These are phyloP conservation scores for Phialophora chinensis DNA, from an alignment of 2,329 filamentous ascomycete species.

Conservation along the genomic window DNA sequence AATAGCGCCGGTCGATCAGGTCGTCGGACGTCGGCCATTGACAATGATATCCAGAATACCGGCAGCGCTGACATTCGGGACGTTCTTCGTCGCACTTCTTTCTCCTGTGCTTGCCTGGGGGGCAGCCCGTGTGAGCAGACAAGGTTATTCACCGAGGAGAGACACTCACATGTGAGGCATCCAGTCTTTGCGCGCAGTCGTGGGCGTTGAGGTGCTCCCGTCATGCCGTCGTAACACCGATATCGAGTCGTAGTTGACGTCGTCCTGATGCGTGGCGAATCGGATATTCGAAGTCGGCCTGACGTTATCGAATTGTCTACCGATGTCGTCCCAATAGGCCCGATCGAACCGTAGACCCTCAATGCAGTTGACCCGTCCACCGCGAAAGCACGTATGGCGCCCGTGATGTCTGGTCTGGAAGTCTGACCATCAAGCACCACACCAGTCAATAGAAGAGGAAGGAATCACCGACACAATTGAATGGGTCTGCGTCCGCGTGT, in stretches of 20 bases:
- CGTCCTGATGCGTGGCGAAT: not conserved
- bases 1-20: slow-evolving; percentile 27
- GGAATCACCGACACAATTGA: too few species aligned
- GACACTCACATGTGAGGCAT: slow-evolving; percentile 29
- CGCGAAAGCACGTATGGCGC: too few species aligned
- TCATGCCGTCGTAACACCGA: not conserved
- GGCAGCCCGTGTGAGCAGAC: not conserved
- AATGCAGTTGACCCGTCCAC: too few species aligned
- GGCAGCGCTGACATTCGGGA: slow-evolving; percentile 25
- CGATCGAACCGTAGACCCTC: not conserved
- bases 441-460: too few species aligned
- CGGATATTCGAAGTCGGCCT: not conserved
- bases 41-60: slow-evolving; percentile 19
- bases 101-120: slow-evolving; percentile 22
- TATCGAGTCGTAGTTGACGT: not conserved
- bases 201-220: not conserved
- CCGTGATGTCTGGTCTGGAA: too few species aligned
- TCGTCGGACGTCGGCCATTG: slow-evolving; percentile 31
- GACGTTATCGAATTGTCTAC: not conserved
- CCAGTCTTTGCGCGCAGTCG: slow-evolving; percentile 31
- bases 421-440: too few species aligned
- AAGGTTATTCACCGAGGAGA: not conserved
- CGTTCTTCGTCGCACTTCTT: slow-evolving; percentile 32
- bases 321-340: not conserved
- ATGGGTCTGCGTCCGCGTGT: not conserved